Evolutionary conservation across 2,329 filamentous ascomycete genomes (phyloP).

Genomic region (Neonectria faginata): DNA sequence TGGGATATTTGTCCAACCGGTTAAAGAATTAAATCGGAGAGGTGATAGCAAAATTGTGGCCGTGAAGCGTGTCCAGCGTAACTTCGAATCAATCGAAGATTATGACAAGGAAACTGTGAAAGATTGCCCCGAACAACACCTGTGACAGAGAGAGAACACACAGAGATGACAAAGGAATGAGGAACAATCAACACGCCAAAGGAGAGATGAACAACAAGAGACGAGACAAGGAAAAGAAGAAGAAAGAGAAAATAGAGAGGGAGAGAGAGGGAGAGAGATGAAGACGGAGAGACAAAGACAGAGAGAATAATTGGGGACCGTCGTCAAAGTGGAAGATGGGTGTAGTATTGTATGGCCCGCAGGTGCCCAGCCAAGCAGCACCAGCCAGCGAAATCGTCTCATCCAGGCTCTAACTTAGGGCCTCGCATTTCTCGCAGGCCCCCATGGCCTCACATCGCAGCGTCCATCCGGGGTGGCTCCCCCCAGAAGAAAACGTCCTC

Average conservation of each 20-base stretch:
- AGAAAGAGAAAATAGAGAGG: slow-evolving; percentile 19
- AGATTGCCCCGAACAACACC: slow-evolving; percentile 22
- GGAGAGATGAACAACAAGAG: slow-evolving; percentile 25
- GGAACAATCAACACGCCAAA: slow-evolving; percentile 17
- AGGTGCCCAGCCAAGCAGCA: slow-evolving; percentile 8
- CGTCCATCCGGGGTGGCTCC: neutral
- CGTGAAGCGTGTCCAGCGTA: slow-evolving; percentile 8
- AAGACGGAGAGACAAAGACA: slow-evolving; percentile 28
- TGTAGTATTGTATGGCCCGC: slow-evolving; percentile 29
- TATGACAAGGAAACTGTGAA: slow-evolving; percentile 31
- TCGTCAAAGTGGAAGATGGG: slow-evolving; percentile 26
- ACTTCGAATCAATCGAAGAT: slow-evolving; percentile 31
- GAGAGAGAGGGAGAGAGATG: slow-evolving; percentile 22
- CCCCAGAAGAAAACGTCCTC: slow-evolving; percentile 1
- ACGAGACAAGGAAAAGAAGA: slow-evolving; percentile 33
- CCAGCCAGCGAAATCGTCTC: slow-evolving; percentile 15
- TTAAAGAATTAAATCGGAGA: slow-evolving; percentile 15
- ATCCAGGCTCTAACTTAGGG: neutral
- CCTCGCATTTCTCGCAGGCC: neutral
- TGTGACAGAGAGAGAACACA: slow-evolving; percentile 24
- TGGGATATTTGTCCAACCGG: slow-evolving; percentile 8
- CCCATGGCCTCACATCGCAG: slow-evolving; percentile 30
- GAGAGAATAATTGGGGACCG: slow-evolving; percentile 24
- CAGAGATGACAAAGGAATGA: slow-evolving; percentile 14
- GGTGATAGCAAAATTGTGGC: slow-evolving; percentile 4